A percentile compares a stretch with the other conserved stretches of the same genome.
phyloP scores from a whole-genome alignment of 1,284 basidiomycete species.

The Trichosporon sp. region DNA sequence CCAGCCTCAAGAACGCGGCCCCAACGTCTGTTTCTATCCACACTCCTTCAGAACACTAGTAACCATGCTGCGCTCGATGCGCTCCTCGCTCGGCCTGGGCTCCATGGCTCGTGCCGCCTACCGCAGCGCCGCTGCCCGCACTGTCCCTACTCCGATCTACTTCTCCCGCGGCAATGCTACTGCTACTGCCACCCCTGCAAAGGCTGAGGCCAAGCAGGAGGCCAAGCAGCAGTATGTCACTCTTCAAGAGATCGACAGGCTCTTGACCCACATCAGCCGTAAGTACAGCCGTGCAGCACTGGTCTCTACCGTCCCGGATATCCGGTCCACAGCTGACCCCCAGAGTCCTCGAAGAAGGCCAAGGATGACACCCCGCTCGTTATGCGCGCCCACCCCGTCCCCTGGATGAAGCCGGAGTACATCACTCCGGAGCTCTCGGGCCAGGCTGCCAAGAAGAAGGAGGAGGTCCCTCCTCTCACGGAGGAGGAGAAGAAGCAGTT shows the following conservation, averaged over 20 bases:
- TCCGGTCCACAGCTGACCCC: not conserved
- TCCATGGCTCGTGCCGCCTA: not conserved
- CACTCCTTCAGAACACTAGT: not conserved
- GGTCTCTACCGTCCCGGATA: no score
- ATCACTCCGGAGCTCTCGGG: conserved; percentile 28
- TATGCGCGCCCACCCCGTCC: conserved; percentile 41
- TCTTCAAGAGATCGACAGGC: conserved; percentile 44
- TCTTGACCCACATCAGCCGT: conserved; percentile 44
- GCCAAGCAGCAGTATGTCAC: conserved; percentile 38
- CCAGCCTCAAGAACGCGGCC: not conserved
- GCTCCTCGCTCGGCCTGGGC: not conserved
- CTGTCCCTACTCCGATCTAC: not conserved
- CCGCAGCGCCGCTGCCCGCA: not conserved
- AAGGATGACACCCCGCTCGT: conserved; percentile 39
- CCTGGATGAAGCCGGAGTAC: conserved; percentile 36
- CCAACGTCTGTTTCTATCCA: not conserved
- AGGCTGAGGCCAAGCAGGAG: not conserved
- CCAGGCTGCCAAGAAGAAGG: not conserved
- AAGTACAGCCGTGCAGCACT: no score
- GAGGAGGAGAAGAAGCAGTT: conserved; percentile 25
- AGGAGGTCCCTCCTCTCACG: conserved; percentile 9
- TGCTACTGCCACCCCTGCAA: not conserved
- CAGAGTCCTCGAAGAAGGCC: conserved; percentile 28
- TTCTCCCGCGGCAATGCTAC: not conserved
- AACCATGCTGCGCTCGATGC: conserved; percentile 1